Conservation (phyloP, 768 basidiomycete species). For the Zangia roseola region DNA sequence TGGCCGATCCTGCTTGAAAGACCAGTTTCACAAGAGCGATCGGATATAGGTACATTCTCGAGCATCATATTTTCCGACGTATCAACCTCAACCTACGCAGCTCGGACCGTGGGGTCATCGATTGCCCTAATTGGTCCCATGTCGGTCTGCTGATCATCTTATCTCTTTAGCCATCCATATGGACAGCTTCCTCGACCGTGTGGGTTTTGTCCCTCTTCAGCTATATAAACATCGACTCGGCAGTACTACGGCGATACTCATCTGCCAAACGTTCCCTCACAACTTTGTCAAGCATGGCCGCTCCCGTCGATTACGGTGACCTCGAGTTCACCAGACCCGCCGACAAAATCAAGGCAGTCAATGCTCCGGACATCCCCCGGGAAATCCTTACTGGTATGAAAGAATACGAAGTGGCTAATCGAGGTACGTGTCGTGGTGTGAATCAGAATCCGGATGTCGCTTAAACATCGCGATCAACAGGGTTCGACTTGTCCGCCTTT, state of each 20-base stretch:
- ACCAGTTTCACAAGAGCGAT: too few relatives aligned
- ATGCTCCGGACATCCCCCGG: constrained; percentile 32
- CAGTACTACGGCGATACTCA: neutral
- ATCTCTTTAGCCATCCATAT: constrained; percentile 4
- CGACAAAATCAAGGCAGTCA: constrained; percentile 39
- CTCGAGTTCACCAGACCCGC: constrained; percentile 38
- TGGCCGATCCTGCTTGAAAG: too few relatives aligned
- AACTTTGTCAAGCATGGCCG: constrained; percentile 17
- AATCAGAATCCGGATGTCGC: neutral
- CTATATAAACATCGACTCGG: constrained; percentile 1
- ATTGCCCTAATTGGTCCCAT: neutral
- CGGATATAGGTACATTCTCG: too few relatives aligned
- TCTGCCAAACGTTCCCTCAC: neutral
- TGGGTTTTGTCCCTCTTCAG: neutral
- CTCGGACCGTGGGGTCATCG: neutral
- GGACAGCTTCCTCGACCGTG: neutral
- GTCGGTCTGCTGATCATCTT: constrained; percentile 6
- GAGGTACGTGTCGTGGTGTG: constrained; percentile 22
- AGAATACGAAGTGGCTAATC: constrained; percentile 39
- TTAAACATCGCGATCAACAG: constrained; percentile 10
- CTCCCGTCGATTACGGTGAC: constrained; percentile 28
- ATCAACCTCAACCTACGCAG: too few relatives aligned
- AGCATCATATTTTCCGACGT: too few relatives aligned
- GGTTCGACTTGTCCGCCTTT: constrained; percentile 29
- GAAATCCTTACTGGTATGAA: constrained; percentile 36